These are phyloP conservation scores for Talaromyces sp. DNA, from an alignment of 2,329 filamentous ascomycete species.

Conservation along the genomic window DNA sequence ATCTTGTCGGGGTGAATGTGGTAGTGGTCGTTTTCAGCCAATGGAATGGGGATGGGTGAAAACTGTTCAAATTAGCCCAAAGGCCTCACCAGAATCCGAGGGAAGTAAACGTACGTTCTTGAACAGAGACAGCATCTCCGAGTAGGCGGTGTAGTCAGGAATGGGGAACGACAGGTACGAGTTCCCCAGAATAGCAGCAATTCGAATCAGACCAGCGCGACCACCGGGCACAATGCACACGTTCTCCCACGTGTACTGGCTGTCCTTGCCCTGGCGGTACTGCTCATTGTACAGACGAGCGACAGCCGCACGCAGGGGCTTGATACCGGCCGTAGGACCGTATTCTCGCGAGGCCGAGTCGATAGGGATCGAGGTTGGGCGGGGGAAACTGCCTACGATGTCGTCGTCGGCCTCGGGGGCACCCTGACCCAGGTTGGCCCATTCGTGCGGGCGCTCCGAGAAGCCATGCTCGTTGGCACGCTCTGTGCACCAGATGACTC, in stretches of 20 bases:
- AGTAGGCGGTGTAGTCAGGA: conserved; percentile 94
- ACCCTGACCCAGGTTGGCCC: conserved; percentile 93
- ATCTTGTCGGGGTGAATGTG: conserved; percentile 93
- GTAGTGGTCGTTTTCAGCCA: conserved; percentile 81
- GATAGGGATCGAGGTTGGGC: conserved; percentile 74
- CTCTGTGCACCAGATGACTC: conserved; percentile 73
- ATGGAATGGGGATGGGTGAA: conserved; percentile 77
- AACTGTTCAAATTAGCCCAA: conserved; percentile 49
- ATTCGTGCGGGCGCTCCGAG: conserved; percentile 70
- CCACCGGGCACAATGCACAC: conserved; percentile 94
- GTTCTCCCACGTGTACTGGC: conserved; percentile 95
- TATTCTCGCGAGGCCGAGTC: conserved; percentile 79
- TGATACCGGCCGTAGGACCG: conserved; percentile 89
- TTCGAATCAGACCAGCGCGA: conserved; percentile 85
- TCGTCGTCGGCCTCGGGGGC: conserved; percentile 92
- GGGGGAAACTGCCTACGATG: conserved; percentile 80
- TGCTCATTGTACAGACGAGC: conserved; percentile 90
- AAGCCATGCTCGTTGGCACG: conserved; percentile 86
- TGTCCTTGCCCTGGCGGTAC: conserved; percentile 79
- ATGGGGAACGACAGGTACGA: conserved; percentile 92
- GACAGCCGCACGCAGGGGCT: conserved; percentile 80
- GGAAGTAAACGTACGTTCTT: conserved; percentile 57
- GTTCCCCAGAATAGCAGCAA: conserved; percentile 89
- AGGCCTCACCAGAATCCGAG: conserved; percentile 1
- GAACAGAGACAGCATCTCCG: conserved; percentile 94